phyloP scores from a whole-genome alignment of 805 yeast species.

The Yarrowia hollandica region DNA sequence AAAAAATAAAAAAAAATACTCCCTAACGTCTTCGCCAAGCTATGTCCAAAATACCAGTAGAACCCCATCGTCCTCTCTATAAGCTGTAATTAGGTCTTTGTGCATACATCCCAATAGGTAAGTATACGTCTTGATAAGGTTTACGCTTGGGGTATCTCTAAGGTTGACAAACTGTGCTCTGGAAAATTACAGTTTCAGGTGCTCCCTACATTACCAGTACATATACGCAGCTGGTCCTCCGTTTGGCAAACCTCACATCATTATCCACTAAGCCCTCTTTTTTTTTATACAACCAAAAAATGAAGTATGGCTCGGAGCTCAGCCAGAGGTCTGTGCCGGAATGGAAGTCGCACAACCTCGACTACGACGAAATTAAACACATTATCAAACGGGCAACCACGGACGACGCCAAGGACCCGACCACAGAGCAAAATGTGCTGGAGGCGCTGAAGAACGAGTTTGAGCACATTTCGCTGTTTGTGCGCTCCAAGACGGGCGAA shows the following conservation, averaged over 20 bases:
- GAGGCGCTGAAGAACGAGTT: conserved; percentile 57
- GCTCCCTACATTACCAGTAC: conserved; percentile 1
- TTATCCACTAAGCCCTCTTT: too few relatives aligned
- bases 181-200: background rate
- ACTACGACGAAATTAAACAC: conserved; percentile 73
- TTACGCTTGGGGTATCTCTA: conserved; percentile 16
- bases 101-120: too few relatives aligned
- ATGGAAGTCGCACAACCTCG: conserved; percentile 82
- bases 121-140: too few relatives aligned
- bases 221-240: background rate
- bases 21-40: too few relatives aligned
- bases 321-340: conserved; percentile 76
- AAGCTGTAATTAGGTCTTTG: too few relatives aligned
- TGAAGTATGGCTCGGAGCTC: conserved; percentile 87
- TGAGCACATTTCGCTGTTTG: conserved; percentile 59
- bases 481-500: conserved; percentile 68
- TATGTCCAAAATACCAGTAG: too few relatives aligned
- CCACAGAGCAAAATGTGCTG: conserved; percentile 40
- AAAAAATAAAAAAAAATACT: too few relatives aligned
- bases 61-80: too few relatives aligned
- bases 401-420: conserved; percentile 11
- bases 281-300: too few relatives aligned
- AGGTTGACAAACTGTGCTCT: background rate
- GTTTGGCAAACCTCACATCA: too few relatives aligned
- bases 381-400: conserved; percentile 62